Percentiles rank a stretch among this genome's conserved stretches.
phyloP scores from a whole-genome alignment of 768 basidiomycete genomes.

The Boletus sensibilis region DNA sequence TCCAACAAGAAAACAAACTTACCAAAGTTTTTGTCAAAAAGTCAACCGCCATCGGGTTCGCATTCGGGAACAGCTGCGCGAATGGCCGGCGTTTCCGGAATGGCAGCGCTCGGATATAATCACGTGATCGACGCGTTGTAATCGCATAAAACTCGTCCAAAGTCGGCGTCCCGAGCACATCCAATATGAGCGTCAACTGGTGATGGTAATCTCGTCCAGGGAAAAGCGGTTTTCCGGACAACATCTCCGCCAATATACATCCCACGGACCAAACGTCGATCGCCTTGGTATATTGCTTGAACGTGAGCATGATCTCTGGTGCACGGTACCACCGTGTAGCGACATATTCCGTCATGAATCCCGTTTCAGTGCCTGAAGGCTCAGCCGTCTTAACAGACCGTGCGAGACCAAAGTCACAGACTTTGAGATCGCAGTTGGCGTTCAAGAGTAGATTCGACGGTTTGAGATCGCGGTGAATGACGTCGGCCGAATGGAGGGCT shows the following conservation, averaged over 20 bases:
- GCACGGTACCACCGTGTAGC: constrained; percentile 99
- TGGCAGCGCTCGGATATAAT: constrained; percentile 92
- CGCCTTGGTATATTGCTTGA: constrained; percentile 98
- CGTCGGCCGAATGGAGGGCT: constrained; percentile 93
- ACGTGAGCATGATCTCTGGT: constrained; percentile 99
- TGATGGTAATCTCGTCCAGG: constrained; percentile 97
- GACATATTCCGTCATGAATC: constrained; percentile 97
- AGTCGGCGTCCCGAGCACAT: constrained; percentile 95
- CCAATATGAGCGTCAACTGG: constrained; percentile 91
- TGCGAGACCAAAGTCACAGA: constrained; percentile 93
- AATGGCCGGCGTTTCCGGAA: constrained; percentile 89
- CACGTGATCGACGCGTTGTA: constrained; percentile 85
- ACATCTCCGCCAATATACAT: constrained; percentile 93
- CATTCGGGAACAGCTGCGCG: constrained; percentile 84
- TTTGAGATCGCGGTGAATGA: constrained; percentile 95
- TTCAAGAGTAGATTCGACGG: constrained; percentile 97
- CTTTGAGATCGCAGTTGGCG: constrained; percentile 94
- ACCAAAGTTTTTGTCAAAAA: constrained; percentile 85
- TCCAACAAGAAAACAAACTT: constrained; percentile 16
- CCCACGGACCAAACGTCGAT: constrained; percentile 89
- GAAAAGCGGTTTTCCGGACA: constrained; percentile 95
- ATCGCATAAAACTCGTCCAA: constrained; percentile 98
- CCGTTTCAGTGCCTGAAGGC: constrained; percentile 78
- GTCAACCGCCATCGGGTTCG: constrained; percentile 73
- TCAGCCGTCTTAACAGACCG: constrained; percentile 86